A percentile compares a stretch with the other conserved stretches of the same genome.
Conservation (phyloP, 176 grass and related monocot genomes). For the Echinochloa phyllopogon region DNA sequence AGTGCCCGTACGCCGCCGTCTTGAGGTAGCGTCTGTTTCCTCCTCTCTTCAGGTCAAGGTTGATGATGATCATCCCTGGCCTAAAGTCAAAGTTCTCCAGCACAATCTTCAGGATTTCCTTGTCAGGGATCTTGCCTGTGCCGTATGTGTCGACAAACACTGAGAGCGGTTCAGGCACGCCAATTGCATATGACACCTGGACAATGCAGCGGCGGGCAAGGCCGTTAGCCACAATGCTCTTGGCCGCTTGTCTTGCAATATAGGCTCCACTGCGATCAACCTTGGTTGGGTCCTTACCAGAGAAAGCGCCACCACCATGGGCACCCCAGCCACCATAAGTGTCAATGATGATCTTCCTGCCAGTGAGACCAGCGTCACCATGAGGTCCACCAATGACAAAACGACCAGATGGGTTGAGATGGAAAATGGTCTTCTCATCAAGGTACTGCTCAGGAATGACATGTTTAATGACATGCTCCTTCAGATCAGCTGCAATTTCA, state of each 20-base stretch:
- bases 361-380: conserved; percentile 59
- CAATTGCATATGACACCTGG: conserved; percentile 61
- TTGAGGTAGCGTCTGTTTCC: conserved; percentile 47
- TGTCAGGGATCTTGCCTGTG: conserved; percentile 56
- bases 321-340: conserved; percentile 65
- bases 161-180: conserved; percentile 54
- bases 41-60: conserved; percentile 58
- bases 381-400: conserved; percentile 64
- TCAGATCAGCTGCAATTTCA: conserved; percentile 52
- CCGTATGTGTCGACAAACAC: conserved; percentile 63
- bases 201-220: conserved; percentile 57
- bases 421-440: conserved; percentile 68
- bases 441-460: conserved; percentile 62
- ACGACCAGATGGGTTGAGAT: conserved; percentile 59
- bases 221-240: conserved; percentile 54
- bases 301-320: conserved; percentile 59
- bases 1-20: conserved; percentile 57
- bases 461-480: conserved; percentile 63
- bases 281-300: conserved; percentile 67
- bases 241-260: conserved; percentile 55
- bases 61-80: conserved; percentile 63
- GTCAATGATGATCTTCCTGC: conserved; percentile 63
- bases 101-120: conserved; percentile 55
- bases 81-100: conserved; percentile 59
- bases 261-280: conserved; percentile 61